Evolutionary conservation across 2,329 filamentous ascomycete genomes (phyloP).

Genomic region (Cercospora sp.): DNA sequence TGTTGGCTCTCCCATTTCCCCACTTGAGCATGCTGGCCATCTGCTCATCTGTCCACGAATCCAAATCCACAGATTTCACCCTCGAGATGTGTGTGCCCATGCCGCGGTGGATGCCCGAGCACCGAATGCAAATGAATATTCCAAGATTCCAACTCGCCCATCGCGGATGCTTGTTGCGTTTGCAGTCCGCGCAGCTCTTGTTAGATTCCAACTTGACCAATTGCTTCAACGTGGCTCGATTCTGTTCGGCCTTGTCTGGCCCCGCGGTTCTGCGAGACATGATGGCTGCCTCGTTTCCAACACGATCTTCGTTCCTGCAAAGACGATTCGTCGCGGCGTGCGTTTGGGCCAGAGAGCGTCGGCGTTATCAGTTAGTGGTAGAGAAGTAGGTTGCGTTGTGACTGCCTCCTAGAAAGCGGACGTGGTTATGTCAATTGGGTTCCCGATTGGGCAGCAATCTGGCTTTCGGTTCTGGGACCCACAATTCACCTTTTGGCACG

Average conservation of each 20-base stretch:
- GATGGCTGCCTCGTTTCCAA: conserved; percentile 9
- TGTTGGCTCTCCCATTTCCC: conserved; percentile 96
- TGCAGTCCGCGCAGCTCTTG: conserved; percentile 97
- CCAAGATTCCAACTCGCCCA: conserved; percentile 99
- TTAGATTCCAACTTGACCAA: conserved; percentile 92
- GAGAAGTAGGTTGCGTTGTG: background rate
- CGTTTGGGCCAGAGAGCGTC: background rate
- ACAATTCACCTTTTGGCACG: background rate
- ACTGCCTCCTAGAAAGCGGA: background rate
- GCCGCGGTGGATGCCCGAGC: conserved; percentile 95
- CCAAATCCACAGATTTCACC: conserved; percentile 97
- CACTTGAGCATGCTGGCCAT: conserved; percentile 89
- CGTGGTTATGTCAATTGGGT: background rate
- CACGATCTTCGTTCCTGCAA: background rate
- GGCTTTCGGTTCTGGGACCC: background rate
- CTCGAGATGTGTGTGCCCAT: conserved; percentile 99
- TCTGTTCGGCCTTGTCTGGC: conserved; percentile 86
- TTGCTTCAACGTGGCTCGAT: conserved; percentile 89
- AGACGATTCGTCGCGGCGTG: background rate
- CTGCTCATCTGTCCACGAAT: conserved; percentile 98
- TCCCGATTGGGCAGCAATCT: conserved; percentile 4
- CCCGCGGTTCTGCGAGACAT: conserved; percentile 79
- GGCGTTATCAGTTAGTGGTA: background rate
- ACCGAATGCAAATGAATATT: conserved; percentile 93
- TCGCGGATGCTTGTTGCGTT: conserved; percentile 97